Conservation (phyloP, 2,329 filamentous ascomycete species). For the Leptographium lundbergii region DNA sequence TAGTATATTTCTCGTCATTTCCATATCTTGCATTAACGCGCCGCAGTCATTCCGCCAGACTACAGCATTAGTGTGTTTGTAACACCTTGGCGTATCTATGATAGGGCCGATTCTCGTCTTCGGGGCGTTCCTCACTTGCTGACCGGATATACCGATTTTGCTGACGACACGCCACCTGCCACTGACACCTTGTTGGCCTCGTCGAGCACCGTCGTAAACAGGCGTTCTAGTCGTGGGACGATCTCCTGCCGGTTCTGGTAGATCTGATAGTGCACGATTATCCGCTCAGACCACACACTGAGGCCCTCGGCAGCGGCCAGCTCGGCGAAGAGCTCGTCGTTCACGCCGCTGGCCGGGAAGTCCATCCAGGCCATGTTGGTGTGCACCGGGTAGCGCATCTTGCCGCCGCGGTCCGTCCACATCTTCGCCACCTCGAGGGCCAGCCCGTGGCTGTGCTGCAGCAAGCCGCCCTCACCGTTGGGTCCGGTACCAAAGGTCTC, state of each 20-base stretch:
- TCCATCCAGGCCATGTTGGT: constrained; percentile 93
- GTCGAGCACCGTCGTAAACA: constrained; percentile 33
- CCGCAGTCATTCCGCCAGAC: not conserved
- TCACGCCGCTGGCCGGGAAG: constrained; percentile 44
- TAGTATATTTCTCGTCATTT: not conserved
- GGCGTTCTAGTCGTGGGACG: constrained; percentile 39
- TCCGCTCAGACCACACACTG: constrained; percentile 24
- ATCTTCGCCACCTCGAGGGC: constrained; percentile 46
- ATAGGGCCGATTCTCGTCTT: not conserved
- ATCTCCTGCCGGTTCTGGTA: constrained; percentile 47
- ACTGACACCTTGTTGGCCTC: constrained; percentile 4
- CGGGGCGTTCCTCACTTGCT: not conserved
- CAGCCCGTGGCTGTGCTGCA: constrained; percentile 46
- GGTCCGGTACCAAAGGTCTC: constrained; percentile 57
- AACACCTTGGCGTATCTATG: not conserved
- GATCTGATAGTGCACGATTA: constrained; percentile 48
- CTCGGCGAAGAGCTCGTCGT: constrained; percentile 23
- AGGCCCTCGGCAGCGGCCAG: constrained; percentile 30
- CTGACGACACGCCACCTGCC: not conserved
- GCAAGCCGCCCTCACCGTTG: constrained; percentile 45
- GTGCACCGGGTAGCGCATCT: constrained; percentile 55
- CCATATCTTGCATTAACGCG: not conserved
- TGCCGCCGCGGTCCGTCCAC: constrained; percentile 60
- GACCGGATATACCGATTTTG: not conserved
- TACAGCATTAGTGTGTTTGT: not conserved